Percentiles rank a stretch among this genome's conserved stretches.
phyloP scores from a whole-genome alignment of 352 stramenopile species.

The Aphanomyces astaci region DNA sequence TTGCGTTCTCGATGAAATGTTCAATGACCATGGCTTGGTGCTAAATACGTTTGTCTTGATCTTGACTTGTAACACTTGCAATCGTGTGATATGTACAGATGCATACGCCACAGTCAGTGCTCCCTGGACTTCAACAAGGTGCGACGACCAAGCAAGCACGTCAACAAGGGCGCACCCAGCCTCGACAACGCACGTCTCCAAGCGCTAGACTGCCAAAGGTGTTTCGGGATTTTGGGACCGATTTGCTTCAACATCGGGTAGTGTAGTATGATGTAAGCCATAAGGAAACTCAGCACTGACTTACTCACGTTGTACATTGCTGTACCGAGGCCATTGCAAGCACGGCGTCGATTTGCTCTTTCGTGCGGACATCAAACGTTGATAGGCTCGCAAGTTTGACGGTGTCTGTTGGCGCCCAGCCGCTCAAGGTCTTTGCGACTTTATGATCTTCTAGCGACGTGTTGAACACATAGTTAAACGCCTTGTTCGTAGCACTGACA shows the following conservation, averaged over 20 bases:
- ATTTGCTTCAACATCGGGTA: neutral
- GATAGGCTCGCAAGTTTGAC: neutral
- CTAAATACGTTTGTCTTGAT: neutral
- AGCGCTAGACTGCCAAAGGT: neutral
- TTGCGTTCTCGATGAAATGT: neutral
- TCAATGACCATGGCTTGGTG: neutral
- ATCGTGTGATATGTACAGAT: neutral
- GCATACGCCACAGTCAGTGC: neutral
- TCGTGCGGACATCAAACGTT: neutral
- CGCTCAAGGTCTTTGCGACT: neutral
- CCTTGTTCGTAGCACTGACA: constrained; percentile 28
- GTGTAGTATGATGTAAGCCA: neutral
- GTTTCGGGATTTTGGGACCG: neutral
- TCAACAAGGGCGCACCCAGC: neutral
- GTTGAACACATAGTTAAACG: constrained; percentile 32
- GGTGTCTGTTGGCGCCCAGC: neutral
- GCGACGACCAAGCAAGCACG: neutral
- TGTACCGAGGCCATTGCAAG: neutral
- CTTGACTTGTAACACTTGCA: neutral
- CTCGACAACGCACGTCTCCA: neutral
- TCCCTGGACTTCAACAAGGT: neutral
- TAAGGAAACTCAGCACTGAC: neutral
- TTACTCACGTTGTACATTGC: neutral
- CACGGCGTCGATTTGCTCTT: neutral
- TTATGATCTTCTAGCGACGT: constrained; percentile 14